Percentiles rank a stretch among this genome's conserved stretches.
phyloP scores from a whole-genome alignment of 768 basidiomycete genomes.

The Gyrodon lividus region DNA sequence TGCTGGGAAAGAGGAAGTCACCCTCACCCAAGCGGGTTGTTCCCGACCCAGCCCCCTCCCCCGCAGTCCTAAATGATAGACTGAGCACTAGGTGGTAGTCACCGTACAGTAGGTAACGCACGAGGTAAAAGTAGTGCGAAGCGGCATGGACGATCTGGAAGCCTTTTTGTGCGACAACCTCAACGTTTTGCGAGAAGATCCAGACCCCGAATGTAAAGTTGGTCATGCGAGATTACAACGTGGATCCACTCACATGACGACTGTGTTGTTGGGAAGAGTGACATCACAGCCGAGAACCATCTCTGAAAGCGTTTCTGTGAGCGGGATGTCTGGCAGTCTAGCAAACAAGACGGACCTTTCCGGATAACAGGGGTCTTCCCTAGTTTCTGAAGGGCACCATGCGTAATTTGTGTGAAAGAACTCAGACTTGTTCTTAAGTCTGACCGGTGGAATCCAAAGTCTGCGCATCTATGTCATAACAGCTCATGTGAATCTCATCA shows the following conservation, averaged over 20 bases:
- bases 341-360: constrained; percentile 32
- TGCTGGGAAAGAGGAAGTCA: not conserved
- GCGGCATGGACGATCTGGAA: constrained; percentile 65
- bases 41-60: constrained; percentile 67
- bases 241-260: constrained; percentile 49
- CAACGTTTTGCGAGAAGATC: constrained; percentile 64
- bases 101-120: not conserved
- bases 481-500: constrained; percentile 67
- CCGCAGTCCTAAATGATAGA: constrained; percentile 55
- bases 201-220: constrained; percentile 51
- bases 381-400: constrained; percentile 25
- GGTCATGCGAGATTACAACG: constrained; percentile 4
- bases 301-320: constrained; percentile 37
- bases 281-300: constrained; percentile 61
- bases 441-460: constrained; percentile 44
- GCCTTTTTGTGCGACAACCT: constrained; percentile 57
- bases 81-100: not conserved
- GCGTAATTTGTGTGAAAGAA: constrained; percentile 36
- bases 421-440: constrained; percentile 41
- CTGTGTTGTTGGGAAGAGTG: constrained; percentile 44
- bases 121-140: constrained; percentile 76
- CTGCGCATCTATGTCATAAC: constrained; percentile 58
- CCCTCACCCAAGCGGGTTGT: constrained; percentile 41
- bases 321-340: not conserved
- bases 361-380: constrained; percentile 53